Percentiles rank a stretch among this genome's conserved stretches.
Evolutionary conservation across 2,329 filamentous ascomycete species (phyloP).

Genomic region (Colletotrichum graminicola): DNA sequence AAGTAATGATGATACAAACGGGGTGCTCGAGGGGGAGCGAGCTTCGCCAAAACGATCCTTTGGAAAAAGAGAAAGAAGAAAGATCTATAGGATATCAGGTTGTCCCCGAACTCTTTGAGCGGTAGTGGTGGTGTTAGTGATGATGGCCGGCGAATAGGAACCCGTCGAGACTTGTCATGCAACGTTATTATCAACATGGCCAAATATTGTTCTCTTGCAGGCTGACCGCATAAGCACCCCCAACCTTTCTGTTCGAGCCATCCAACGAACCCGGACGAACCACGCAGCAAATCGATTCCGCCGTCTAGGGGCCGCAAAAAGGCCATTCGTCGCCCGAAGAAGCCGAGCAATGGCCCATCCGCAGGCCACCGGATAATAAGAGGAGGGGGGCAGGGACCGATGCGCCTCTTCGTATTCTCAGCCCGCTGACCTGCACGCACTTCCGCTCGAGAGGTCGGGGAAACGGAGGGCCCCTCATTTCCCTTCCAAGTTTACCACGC

Average conservation of each 20-base stretch:
- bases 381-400: neutral
- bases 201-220: slow-evolving; percentile 15
- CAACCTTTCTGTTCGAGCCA: neutral
- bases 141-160: neutral
- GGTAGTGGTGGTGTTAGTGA: neutral
- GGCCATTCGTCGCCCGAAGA: neutral
- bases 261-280: neutral
- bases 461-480: neutral
- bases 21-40: neutral
- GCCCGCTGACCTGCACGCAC: slow-evolving; percentile 6
- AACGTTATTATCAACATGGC: neutral
- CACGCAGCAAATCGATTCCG: neutral
- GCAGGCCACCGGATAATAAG: neutral
- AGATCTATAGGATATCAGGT: neutral
- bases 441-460: neutral
- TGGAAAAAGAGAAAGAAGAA: neutral
- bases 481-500: neutral
- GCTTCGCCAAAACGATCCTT: slow-evolving; percentile 23
- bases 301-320: neutral
- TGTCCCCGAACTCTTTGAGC: neutral
- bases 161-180: neutral
- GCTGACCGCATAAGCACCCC: slow-evolving; percentile 1
- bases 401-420: slow-evolving; percentile 21
- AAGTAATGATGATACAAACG: slow-evolving; percentile 17
- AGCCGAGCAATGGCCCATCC: neutral